Percentiles rank a stretch among this genome's conserved stretches.
phyloP scores from a whole-genome alignment of 2,329 filamentous ascomycete genomes.

The Didymella segeticola region DNA sequence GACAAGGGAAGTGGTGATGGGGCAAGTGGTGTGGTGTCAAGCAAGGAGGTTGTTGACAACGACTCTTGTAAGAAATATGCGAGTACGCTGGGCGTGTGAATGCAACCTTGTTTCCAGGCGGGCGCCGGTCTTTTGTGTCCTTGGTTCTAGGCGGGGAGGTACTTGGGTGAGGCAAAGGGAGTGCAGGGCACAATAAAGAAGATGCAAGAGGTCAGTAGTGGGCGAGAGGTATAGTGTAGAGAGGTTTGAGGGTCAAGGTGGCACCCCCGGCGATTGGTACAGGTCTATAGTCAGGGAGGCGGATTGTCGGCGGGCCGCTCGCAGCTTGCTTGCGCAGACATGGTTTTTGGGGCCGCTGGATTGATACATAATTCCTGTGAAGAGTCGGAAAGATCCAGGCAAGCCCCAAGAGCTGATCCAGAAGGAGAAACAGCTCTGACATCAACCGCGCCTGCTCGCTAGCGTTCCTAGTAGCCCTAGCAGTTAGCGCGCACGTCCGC shows the following conservation, averaged over 20 bases:
- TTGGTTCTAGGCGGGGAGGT: conserved; percentile 2
- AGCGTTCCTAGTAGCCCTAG: conserved; percentile 11
- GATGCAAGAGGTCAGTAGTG: conserved; percentile 12
- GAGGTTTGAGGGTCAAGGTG: conserved; percentile 5
- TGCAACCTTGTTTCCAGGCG: conserved; percentile 39
- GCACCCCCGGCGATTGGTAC: conserved; percentile 12
- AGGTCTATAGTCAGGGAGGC: conserved; percentile 20
- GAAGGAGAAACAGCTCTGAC: conserved; percentile 48
- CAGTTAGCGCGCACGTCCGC: conserved; percentile 15
- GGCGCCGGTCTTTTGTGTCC: conserved; percentile 6
- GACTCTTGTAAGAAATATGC: conserved; percentile 37
- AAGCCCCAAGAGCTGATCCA: conserved; percentile 50
- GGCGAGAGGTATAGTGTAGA: conserved; percentile 6
- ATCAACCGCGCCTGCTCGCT: conserved; percentile 42
- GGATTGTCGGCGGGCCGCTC: conserved; percentile 38
- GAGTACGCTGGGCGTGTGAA: conserved; percentile 30
- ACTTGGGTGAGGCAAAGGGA: conserved; percentile 24
- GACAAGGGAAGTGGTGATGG: conserved; percentile 19
- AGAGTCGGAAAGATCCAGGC: conserved; percentile 49
- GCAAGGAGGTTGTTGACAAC: conserved; percentile 45
- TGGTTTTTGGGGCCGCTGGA: conserved; percentile 48
- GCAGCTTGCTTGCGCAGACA: conserved; percentile 39
- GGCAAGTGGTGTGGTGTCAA: conserved; percentile 25
- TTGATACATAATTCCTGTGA: conserved; percentile 50
- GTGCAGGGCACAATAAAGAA: conserved; percentile 30